Percentiles rank a stretch among this genome's conserved stretches.
phyloP scores from a whole-genome alignment of 2,329 filamentous ascomycete genomes.

The Aureobasidium sp. region DNA sequence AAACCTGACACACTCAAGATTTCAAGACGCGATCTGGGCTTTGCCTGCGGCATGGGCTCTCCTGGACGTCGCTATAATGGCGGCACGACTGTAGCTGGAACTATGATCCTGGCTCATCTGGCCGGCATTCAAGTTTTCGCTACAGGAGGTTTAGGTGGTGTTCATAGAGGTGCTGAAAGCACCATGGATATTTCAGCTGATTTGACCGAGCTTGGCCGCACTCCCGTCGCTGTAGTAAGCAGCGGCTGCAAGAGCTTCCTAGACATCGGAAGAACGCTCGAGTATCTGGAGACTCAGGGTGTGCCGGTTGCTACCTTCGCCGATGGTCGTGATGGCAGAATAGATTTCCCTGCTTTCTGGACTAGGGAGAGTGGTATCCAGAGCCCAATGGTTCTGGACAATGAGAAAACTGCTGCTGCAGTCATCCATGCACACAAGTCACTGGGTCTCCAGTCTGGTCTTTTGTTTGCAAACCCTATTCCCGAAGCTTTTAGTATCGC shows the following conservation, averaged over 20 bases:
- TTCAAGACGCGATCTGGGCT: constrained; percentile 79
- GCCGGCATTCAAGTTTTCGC: constrained; percentile 91
- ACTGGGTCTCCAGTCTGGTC: constrained; percentile 66
- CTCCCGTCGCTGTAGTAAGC: constrained; percentile 78
- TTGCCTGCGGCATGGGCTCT: constrained; percentile 65
- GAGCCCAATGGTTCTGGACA: constrained; percentile 67
- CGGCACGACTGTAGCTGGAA: constrained; percentile 88
- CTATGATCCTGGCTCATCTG: constrained; percentile 79
- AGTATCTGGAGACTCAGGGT: constrained; percentile 67
- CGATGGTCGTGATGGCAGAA: constrained; percentile 61
- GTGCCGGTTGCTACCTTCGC: constrained; percentile 85
- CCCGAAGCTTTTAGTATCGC: constrained; percentile 63
- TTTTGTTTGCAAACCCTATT: constrained; percentile 86
- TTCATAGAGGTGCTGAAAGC: constrained; percentile 79
- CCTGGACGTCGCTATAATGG: constrained; percentile 66
- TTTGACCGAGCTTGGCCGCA: constrained; percentile 85
- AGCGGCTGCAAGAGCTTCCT: constrained; percentile 95
- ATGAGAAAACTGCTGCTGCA: constrained; percentile 78
- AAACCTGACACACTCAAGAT: constrained; percentile 68
- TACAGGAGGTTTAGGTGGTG: constrained; percentile 88
- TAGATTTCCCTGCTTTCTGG: constrained; percentile 93
- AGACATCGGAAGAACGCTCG: constrained; percentile 82
- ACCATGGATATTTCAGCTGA: constrained; percentile 94
- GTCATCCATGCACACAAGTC: constrained; percentile 74
- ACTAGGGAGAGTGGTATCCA: constrained; percentile 75